These are phyloP conservation scores for Pyrus hybrid DNA, from an alignment of 331 rosid species.

Conservation along the genomic window DNA sequence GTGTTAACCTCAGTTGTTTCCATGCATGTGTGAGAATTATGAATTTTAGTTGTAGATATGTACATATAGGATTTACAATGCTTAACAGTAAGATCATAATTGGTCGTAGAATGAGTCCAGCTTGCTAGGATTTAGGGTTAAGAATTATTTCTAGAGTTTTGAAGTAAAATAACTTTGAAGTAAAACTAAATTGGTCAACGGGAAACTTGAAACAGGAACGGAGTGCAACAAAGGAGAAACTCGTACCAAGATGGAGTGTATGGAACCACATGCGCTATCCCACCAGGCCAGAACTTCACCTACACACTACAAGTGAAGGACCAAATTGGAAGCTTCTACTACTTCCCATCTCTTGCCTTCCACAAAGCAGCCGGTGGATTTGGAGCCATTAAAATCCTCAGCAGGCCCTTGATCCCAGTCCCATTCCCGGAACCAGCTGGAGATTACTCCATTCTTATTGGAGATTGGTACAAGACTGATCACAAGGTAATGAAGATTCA, in stretches of 20 bases:
- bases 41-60: no score
- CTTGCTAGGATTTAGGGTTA: no score
- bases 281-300: conserved; percentile 84
- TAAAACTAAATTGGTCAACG: not conserved
- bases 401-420: conserved; percentile 83
- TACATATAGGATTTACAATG: not conserved
- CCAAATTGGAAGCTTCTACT: conserved; percentile 57
- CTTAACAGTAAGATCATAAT: not conserved
- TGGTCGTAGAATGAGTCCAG: not conserved
- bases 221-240: conserved; percentile 81
- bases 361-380: conserved; percentile 95
- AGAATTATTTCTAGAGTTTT: not conserved
- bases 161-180: not conserved
- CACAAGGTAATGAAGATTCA: conserved; percentile 38
- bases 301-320: conserved; percentile 88
- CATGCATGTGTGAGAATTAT: fast-evolving
- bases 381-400: conserved; percentile 68
- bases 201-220: conserved; percentile 41
- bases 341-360: conserved; percentile 41
- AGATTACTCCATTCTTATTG: conserved; percentile 60
- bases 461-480: conserved; percentile 72
- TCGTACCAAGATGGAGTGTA: conserved; percentile 75
- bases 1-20: no score
- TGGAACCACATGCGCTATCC: conserved; percentile 92
- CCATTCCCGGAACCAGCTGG: conserved; percentile 80